phyloP scores from a whole-genome alignment of 352 stramenopile species.

The Phytophthora palmivora region DNA sequence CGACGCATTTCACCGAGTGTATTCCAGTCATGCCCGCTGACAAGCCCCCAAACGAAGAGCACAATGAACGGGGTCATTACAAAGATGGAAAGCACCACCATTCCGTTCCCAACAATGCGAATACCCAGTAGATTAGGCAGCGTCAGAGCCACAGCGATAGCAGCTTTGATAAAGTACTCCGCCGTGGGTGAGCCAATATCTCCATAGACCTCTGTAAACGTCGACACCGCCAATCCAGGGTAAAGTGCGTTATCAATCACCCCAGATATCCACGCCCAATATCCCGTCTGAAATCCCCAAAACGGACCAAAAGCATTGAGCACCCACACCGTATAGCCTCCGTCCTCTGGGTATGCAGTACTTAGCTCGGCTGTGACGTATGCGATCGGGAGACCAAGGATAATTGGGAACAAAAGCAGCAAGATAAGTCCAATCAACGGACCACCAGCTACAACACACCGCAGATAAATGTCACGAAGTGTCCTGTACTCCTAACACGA shows the following conservation, averaged over 20 bases:
- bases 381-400: slow-evolving; percentile 92
- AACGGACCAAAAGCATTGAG: slow-evolving; percentile 91
- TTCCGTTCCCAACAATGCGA: slow-evolving; percentile 86
- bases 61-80: slow-evolving; percentile 93
- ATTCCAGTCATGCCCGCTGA: slow-evolving; percentile 42
- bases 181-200: slow-evolving; percentile 35
- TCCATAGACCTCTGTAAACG: slow-evolving; percentile 55
- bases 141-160: slow-evolving; percentile 47
- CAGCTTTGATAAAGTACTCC: slow-evolving; percentile 57
- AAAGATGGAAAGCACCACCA: slow-evolving; percentile 83
- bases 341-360: slow-evolving; percentile 87
- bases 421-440: slow-evolving; percentile 86
- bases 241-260: slow-evolving; percentile 95
- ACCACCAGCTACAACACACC: slow-evolving; percentile 40
- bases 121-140: slow-evolving; percentile 68
- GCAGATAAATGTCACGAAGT: slow-evolving; percentile 1
- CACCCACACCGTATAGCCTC: slow-evolving; percentile 92
- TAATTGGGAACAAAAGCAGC: slow-evolving; percentile 87
- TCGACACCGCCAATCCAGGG: slow-evolving; percentile 76
- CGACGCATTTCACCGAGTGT: slow-evolving; percentile 47
- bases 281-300: slow-evolving; percentile 86
- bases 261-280: slow-evolving; percentile 88
- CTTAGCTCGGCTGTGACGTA: slow-evolving; percentile 94
- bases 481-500: not conserved
- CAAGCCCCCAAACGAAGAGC: slow-evolving; percentile 51